Evolutionary conservation across 176 grass and related monocot species (phyloP).

Genomic region (Neostapfia colusana): DNA sequence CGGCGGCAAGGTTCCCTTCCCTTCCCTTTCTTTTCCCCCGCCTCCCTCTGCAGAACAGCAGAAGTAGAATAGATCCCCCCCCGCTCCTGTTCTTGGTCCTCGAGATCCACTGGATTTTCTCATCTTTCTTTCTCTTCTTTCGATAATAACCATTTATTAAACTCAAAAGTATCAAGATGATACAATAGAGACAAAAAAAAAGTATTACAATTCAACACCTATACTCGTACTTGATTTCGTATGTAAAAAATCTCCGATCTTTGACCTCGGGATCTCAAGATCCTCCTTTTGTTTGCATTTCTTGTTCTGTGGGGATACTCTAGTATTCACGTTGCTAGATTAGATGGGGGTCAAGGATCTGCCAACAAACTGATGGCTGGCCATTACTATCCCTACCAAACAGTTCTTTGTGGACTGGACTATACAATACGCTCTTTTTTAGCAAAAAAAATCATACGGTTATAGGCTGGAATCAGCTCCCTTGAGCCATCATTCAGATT

Average conservation of each 20-base stretch:
- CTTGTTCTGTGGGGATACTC: background rate
- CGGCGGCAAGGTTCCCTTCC: constrained; percentile 35
- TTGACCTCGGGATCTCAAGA: background rate
- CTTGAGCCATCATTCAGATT: background rate
- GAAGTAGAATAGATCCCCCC: background rate
- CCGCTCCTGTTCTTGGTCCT: background rate
- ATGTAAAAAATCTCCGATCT: background rate
- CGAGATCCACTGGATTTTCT: background rate
- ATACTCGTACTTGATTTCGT: background rate
- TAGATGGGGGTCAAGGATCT: background rate
- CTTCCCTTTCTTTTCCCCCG: background rate
- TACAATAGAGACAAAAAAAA: too few relatives aligned
- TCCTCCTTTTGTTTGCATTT: background rate
- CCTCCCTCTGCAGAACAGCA: background rate
- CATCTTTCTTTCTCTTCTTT: too few relatives aligned
- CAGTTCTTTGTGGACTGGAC: background rate
- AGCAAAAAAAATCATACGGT: background rate
- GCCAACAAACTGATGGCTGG: background rate
- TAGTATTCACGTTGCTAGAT: background rate
- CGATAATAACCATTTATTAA: too few relatives aligned
- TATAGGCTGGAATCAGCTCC: background rate
- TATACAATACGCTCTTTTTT: too few relatives aligned
- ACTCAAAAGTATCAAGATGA: too few relatives aligned
- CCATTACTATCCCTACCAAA: background rate
- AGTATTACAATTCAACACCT: background rate